Evolutionary conservation across 495 filamentous ascomycete species (phyloP).

Genomic region (Copromyces sp.): DNA sequence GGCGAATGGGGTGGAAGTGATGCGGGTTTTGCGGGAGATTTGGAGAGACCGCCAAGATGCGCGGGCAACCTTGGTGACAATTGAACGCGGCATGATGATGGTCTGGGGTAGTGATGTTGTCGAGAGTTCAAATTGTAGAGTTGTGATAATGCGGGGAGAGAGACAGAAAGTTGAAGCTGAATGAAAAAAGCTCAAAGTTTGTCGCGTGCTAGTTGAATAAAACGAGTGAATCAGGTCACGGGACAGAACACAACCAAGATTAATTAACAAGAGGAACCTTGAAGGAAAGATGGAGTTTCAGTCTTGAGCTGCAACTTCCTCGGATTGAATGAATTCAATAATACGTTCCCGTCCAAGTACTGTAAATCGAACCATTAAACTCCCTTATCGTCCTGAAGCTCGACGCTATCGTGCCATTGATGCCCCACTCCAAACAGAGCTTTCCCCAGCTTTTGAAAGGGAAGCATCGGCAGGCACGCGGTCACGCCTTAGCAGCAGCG

Average conservation of each 20-base stretch:
- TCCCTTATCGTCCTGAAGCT: not conserved
- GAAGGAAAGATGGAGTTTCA: not conserved
- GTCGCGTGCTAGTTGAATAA: not conserved
- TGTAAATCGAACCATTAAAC: not conserved
- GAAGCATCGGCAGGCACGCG: not conserved
- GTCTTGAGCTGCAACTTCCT: not conserved
- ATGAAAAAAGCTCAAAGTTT: not conserved
- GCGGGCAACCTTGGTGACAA: slow-evolving; percentile 16
- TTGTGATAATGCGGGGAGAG: not conserved
- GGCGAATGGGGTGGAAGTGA: slow-evolving; percentile 3
- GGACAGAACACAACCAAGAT: not conserved
- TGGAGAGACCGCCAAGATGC: slow-evolving; percentile 12
- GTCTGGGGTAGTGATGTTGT: not conserved
- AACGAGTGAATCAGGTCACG: not conserved
- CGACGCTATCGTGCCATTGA: not conserved
- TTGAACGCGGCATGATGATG: slow-evolving; percentile 21
- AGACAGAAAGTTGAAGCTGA: not conserved
- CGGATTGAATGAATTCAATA: not conserved
- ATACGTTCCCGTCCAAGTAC: not conserved
- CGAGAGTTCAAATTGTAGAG: not conserved
- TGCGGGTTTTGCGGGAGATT: not conserved
- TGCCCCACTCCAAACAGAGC: not conserved
- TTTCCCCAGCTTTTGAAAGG: not conserved
- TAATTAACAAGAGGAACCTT: not conserved
- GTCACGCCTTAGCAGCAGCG: not conserved